A percentile compares a stretch with the other conserved stretches of the same genome.
Evolutionary conservation across 106 monocot genomes (phyloP).

Genomic region (Allium sativum): DNA sequence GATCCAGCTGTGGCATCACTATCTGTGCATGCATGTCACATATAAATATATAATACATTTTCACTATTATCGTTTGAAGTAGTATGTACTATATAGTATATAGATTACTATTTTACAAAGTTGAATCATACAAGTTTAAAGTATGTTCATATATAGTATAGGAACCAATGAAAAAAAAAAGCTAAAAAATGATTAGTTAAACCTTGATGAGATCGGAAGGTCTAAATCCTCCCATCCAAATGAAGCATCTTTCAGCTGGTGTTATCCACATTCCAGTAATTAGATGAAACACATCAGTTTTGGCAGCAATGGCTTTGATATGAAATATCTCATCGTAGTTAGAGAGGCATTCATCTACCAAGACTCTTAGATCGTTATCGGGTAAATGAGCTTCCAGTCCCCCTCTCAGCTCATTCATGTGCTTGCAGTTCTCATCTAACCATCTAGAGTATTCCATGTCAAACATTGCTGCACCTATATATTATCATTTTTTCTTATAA

Average conservation of each 20-base stretch:
- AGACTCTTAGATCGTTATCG: slow-evolving; percentile 50
- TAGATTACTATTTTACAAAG: too few species aligned
- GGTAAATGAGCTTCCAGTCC: slow-evolving; percentile 53
- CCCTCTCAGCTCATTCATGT: slow-evolving; percentile 53
- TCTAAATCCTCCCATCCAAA: slow-evolving; percentile 93
- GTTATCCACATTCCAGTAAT: slow-evolving; percentile 82
- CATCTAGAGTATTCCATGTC: slow-evolving; percentile 85
- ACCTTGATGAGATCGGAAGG: slow-evolving; percentile 94
- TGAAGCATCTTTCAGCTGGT: slow-evolving; percentile 84
- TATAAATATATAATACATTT: not conserved
- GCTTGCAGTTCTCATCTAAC: slow-evolving; percentile 65
- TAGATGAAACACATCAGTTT: slow-evolving; percentile 79
- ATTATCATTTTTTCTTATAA: not conserved
- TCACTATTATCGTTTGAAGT: not conserved
- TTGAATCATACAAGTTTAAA: too few species aligned
- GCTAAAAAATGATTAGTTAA: too few species aligned
- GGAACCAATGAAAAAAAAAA: too few species aligned
- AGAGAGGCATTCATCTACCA: slow-evolving; percentile 52
- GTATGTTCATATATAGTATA: too few species aligned
- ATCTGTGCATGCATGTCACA: slow-evolving; percentile 44
- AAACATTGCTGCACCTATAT: slow-evolving; percentile 55
- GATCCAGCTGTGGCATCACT: slow-evolving; percentile 50
- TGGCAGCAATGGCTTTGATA: slow-evolving; percentile 49
- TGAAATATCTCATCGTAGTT: slow-evolving; percentile 75
- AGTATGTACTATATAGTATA: too few species aligned